Base-by-base conservation (phyloP, 768 basidiomycete genomes). In the Leccinum aurantiacum region DNA sequence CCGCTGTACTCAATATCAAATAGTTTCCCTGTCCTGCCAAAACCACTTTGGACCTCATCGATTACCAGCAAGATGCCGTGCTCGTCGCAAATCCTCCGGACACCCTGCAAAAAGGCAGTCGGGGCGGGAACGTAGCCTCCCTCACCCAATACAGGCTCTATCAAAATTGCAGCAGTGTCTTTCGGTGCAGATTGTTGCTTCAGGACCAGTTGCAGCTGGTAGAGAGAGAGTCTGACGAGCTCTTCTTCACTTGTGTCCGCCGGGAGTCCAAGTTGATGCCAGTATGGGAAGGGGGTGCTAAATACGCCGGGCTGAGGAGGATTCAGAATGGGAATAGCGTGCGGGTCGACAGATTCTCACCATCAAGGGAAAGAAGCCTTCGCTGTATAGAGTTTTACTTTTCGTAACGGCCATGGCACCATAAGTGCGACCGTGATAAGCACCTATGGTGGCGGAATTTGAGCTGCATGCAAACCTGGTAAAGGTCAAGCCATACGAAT, bases 51-150 rank as follows among this genome's bases (percentile, higher is more conserved):
- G 10, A 94, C 90, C 72, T 94, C 92, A 61, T 94, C 91, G 44
- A 90, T 74, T 66, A 94, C 90, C 60, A 98, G 79, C 58, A 98
- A 71, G 52, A 98, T 91, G 9, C 82, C 86, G 70, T 98, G 80
- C 71, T 88, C 80, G 71, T 97, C 93, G 74, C 95, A 98, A n/a
- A 95, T 80, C 54, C 80, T 79, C 61, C 95, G 80, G 49, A 98
- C 75, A 22, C 92, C 93, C 50, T 83, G 80, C 60, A 98, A 74
- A 78, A 91, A 98, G 22, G 84, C 83, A 1, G 84, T 69, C 0
- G 94, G 92, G 0, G 94, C 92, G 29, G 92, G 87, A 15, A 97
- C 91, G 74, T 98, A 98, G 1, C 96, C 96, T 37, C 96, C 96
- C 74, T 98, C 96, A 25, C 95, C 95, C 31, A 98, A 80, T 1